Conservation (phyloP, 129 eudicot genomes). For the Saposhnikovia divaricata region DNA sequence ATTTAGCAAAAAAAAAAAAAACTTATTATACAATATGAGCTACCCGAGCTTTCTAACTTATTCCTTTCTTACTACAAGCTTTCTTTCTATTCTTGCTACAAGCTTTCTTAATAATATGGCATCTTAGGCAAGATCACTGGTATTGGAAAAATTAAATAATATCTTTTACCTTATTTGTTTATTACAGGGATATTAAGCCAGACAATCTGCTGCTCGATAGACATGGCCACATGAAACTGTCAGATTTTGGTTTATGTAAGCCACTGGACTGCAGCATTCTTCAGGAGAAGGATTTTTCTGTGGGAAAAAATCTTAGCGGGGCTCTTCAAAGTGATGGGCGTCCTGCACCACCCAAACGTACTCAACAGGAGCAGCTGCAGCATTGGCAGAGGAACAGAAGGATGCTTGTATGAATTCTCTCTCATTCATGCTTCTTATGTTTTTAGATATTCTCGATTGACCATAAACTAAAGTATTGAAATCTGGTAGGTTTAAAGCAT, state of each 20-base stretch:
- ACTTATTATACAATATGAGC: background rate
- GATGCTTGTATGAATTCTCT: slow-evolving; percentile 70
- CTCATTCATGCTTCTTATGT: too few species aligned
- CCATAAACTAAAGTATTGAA: too few species aligned
- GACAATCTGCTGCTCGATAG: slow-evolving; percentile 92
- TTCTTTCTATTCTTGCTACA: background rate
- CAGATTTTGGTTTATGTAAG: slow-evolving; percentile 96
- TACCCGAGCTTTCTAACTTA: background rate
- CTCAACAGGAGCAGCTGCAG: slow-evolving; percentile 92
- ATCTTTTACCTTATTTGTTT: background rate
- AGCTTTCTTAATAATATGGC: background rate
- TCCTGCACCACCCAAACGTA: slow-evolving; percentile 75
- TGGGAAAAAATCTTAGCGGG: slow-evolving; percentile 67
- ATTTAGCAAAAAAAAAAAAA: too few species aligned
- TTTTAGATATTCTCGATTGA: too few species aligned
- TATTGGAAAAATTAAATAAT: background rate
- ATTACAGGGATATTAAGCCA: slow-evolving; percentile 91
- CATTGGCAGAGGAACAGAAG: slow-evolving; percentile 99
- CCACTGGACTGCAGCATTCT: slow-evolving; percentile 84
- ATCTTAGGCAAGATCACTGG: background rate
- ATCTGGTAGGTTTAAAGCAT: too few species aligned
- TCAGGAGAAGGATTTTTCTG: slow-evolving; percentile 85
- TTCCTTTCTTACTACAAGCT: background rate
- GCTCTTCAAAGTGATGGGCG: slow-evolving; percentile 97
- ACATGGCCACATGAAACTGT: slow-evolving; percentile 91